Base-by-base conservation (phyloP, 1,284 basidiomycete species). In the Melampsora larici-populina region DNA sequence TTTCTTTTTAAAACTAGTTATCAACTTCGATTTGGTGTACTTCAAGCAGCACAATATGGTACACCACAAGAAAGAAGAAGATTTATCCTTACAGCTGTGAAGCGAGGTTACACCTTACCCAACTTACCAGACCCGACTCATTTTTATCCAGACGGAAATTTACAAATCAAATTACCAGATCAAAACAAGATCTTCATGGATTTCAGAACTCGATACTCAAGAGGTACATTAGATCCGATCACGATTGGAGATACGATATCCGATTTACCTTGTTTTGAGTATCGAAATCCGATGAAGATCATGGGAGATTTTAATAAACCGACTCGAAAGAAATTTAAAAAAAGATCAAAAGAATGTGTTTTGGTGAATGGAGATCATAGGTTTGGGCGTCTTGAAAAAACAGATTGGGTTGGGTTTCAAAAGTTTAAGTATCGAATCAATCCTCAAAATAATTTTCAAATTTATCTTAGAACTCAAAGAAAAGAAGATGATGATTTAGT, bases 221-320 rank as follows among this genome's bases (percentile, higher is more conserved):
- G 40, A 29, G 70, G 58, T 6, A 29, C 40, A 2, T 64, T 73
- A 43, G 2, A 15, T 29, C 33, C 70, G 4, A 29, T 74, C 21
- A 74, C 72, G 1, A 43, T 74, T n/a, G n/a, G 48, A n/a, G 72
- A 67, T 67, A 48, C 72, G 9, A 74, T 74, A 0, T 67, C 48
- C 26, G 72, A 74, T 58, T 51, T 74, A 36, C 72, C 72, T 26
- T n/a, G n/a, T 6, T 74, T 65, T n/a, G 72, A 74, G 33, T 74
- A 74, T 51, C 15, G 49, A 26, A 67, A 74, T 58, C 72, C 72
- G 5, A 3, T 51, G 6, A 43, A 33, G 2, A 49, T 65, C 15
- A 66, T 74, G 62, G n/a, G 62, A 26, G 18, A 72, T 63, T 55
- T 46, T 24, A 13, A 46, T 48, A 46, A 49, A 31, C n/a, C 24